Evolutionary conservation across 345 rosid genomes (phyloP), one percentile per base, ranked within the genome.

Genomic region (Zanthoxylum bungeanum): DNA sequence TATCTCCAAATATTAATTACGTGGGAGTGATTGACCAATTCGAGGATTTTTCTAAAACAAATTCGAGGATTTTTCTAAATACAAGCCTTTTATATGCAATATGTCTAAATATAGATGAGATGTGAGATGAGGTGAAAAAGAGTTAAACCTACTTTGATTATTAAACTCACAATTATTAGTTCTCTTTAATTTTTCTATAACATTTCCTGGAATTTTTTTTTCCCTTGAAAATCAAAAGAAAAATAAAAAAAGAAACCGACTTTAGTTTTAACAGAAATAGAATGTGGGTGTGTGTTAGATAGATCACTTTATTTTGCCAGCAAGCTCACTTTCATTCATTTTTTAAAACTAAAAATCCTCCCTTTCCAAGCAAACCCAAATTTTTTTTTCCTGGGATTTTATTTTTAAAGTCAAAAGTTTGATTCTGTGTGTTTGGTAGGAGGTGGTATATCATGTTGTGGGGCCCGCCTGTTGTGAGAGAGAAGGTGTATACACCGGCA

Each of bases 221-320:
- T 12, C 21, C 9, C 4, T 1, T 51, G 28, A 21, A 39, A 51
- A 72, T 47, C 49, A 21, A 62, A 11, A 39, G 2, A 27, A 63
- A 33, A 0, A 17, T 31, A 7, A 7, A 46, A 36, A 3, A 28
- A 25, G 72, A 64, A 76, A 76, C 64, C 51, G 71, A 67, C 79
- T n/a, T n/a, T n/a, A n/a, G n/a, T 70, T 75, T 75, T 71, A 71
- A 56, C 75, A 64, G 68, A 71, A 66, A 37, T 44, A 28, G 53
- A 70, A 75, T 73, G 80, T 65, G 84, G 82, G 80, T 65, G 71
- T 61, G 71, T 60, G 70, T n/a, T 39, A 53, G 76, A 73, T 80
- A 64, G 66, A 49, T 76, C 79, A 70, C 81, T 73, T 68, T 78
- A 58, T 79, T 71, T 28, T 56, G 85, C 81, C 87, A 70, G 80